Conservation (phyloP, 2,329 filamentous ascomycete genomes). For the Pestalotiopsis sp. region DNA sequence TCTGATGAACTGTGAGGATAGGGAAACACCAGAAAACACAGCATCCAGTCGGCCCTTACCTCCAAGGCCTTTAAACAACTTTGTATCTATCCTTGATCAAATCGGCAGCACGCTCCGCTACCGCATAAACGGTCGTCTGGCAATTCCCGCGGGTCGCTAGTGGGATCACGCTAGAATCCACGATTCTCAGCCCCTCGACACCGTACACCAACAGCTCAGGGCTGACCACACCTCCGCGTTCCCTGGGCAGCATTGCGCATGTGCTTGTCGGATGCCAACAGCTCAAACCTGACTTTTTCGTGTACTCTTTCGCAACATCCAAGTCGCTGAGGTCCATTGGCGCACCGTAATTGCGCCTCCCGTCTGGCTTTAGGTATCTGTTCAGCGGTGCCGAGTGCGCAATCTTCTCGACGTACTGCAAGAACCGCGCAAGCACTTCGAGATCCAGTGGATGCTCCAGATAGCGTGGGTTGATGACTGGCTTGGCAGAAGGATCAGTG, state of each 20-base stretch:
- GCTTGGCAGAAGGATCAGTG: slow-evolving; percentile 21
- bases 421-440: slow-evolving; percentile 38
- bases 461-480: slow-evolving; percentile 44
- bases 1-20: no score
- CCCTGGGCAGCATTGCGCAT: slow-evolving; percentile 18
- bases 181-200: slow-evolving; percentile 12
- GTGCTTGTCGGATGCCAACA: slow-evolving; percentile 16
- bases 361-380: slow-evolving; percentile 33
- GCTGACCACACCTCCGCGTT: slow-evolving; percentile 17
- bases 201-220: slow-evolving; percentile 14
- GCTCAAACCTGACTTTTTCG: slow-evolving; percentile 9
- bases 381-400: slow-evolving; percentile 32
- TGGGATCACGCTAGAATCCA: slow-evolving; percentile 17
- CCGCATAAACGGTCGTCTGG: slow-evolving; percentile 13
- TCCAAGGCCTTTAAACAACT: neutral
- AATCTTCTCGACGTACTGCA: slow-evolving; percentile 34
- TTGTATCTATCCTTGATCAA: slow-evolving; percentile 11
- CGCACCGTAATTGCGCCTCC: slow-evolving; percentile 23
- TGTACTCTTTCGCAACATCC: slow-evolving; percentile 23
- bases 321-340: slow-evolving; percentile 21
- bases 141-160: slow-evolving; percentile 12
- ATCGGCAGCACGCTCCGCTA: slow-evolving; percentile 15
- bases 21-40: no score
- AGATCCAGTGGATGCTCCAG: slow-evolving; percentile 45
- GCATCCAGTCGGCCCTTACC: no score